Evolutionary conservation across 2,329 filamentous ascomycete genomes (phyloP), one percentile per base, ranked within the genome.

Genomic region (Periconia sp.): DNA sequence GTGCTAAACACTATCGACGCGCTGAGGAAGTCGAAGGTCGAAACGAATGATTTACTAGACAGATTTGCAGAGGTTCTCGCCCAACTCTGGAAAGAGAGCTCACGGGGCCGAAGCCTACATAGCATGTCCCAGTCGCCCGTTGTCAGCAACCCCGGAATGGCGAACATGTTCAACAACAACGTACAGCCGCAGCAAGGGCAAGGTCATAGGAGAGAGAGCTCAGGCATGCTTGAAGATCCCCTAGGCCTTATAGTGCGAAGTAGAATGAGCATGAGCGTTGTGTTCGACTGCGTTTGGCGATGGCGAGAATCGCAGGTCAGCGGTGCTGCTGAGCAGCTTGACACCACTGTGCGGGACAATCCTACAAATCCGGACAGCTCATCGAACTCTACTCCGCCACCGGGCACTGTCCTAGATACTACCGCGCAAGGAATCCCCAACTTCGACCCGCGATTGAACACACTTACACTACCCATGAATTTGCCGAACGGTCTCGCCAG

Each of bases 281-380:
- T 94, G 2, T 92, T 89, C 60, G 88, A 94, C 70, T 89, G 86
- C 10, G 88, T 91, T 36, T 92, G 88, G 88, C 81, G 88, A 50
- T 94, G 88, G 88, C 81, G 89, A 55, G 87, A 92, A 64, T 90
- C 79, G 25, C 69, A 72, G 45, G 73, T 76, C 26, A 71, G 72
- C 48, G 72, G 70, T 28, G 71, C 72, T 15, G 66, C 66, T 12
- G 72, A 75, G 40, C 73, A 74, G 42, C 73, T 79, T 30, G 74
- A 77, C 26, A 65, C 68, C 72, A 90, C 88, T 54, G 82, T 91
- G 48, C 91, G 92, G 65, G 89, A 94, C 62, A 90, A 95, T 64
- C 89, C 90, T 30, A 95, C 91, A 43, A 87, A 92, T 65, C 88
- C 88, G 30, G 88, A 94, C 68, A 89, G 87, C 39, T 75, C 74